These are phyloP conservation scores for Magnolia officinalis DNA, from an alignment of 164 flowering plant species.

Conservation along the genomic window DNA sequence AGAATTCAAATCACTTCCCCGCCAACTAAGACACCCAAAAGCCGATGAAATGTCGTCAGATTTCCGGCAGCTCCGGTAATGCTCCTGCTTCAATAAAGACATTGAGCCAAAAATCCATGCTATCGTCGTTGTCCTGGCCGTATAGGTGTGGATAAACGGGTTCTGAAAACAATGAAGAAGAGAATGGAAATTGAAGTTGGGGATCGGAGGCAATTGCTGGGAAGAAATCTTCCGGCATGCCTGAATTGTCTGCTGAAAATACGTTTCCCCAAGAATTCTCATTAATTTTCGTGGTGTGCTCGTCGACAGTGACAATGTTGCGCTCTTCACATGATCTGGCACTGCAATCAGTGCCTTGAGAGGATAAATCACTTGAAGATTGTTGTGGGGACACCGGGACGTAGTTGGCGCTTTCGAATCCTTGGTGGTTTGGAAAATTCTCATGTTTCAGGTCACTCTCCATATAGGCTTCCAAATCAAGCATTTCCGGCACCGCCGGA, in stretches of 20 bases:
- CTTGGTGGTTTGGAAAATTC: not conserved
- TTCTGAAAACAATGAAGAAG: not conserved
- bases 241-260: constrained; percentile 3
- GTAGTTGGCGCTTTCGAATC: not conserved
- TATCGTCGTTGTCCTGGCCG: constrained; percentile 10
- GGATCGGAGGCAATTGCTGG: not conserved
- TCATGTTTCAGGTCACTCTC: not conserved
- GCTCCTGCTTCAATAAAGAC: constrained; percentile 38
- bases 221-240: constrained; percentile 1
- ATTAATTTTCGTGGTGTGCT: constrained; percentile 28
- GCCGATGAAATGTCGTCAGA: not conserved
- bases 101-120: constrained; percentile 58
- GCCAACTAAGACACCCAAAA: not conserved
- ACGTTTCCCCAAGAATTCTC: constrained; percentile 52
- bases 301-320: constrained; percentile 15
- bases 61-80: constrained; percentile 14
- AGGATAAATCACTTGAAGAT: constrained; percentile 29
- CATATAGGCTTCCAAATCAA: constrained; percentile 1
- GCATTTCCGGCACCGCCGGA: constrained; percentile 7
- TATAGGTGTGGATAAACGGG: not conserved
- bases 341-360: constrained; percentile 14
- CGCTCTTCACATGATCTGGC: constrained; percentile 5
- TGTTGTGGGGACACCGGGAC: constrained; percentile 27
- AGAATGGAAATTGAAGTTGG: constrained; percentile 15
- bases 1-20: not conserved